Evolutionary conservation across 179 eudicot genomes (phyloP), one percentile per base, ranked within the genome.

Genomic region (Amaranthus tricolor): DNA sequence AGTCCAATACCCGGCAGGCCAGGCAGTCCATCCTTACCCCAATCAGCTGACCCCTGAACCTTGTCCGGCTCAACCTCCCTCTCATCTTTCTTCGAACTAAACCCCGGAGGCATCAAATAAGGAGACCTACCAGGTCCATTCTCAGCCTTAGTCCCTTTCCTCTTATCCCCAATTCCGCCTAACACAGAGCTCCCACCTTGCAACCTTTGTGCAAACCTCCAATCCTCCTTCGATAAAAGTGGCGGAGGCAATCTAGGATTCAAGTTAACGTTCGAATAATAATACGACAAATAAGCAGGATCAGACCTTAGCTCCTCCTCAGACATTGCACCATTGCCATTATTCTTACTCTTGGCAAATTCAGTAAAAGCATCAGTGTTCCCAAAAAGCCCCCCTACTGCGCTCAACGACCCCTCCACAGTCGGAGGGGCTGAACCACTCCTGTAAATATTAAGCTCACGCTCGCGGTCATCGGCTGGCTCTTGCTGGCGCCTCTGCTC

Each of bases 361-460:
- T 89, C 98, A 4, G 91, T 74, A 80, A 88, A 84, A 5, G 79
- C 86, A 19, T 60, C 87, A 43, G 58, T 61, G 57, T 66, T 76
- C 43, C 89, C 85, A 72, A 79, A 87, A 47, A 93, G 72, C 17
- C 98, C 95, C 20, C 92, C 93, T 67, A 85, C 95, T 0, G 97
- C 99, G 66, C 73, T 90, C 76, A 90, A 54, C 6, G 98, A 94
- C 19, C 99, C 99, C 83, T 90, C 98, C 3, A 93, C 91, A 21
- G 98, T 94, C 4, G 98, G 98, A 61, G 98, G 98, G 67, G 98
- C 98, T 24, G 98, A 94, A 31, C 98, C 98, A 82, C 98, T 94
- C 68, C 98, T 80, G 71, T 80, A 90, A 60, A 88, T 75, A 78
- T 89, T 89, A 24, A 92, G 81, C 81, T 89, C 96, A 58, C 82